A percentile compares a stretch with the other conserved stretches of the same genome.
phyloP scores from a whole-genome alignment of 495 filamentous ascomycete genomes.

The Parmelia sp. region DNA sequence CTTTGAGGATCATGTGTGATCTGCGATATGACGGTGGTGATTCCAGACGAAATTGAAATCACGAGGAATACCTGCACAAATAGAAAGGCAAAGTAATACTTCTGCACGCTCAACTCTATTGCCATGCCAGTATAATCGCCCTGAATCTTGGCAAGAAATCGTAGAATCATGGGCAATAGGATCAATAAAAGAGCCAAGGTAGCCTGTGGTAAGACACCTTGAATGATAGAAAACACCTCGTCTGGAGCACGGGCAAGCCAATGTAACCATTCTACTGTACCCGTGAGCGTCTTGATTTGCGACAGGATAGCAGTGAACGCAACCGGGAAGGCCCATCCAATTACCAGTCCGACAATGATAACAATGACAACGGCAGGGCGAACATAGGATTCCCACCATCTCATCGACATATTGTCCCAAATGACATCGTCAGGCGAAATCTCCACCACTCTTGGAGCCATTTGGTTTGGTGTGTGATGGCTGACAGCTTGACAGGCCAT shows the following conservation, averaged over 20 bases:
- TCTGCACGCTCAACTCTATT: constrained; percentile 75
- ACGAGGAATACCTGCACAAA: constrained; percentile 95
- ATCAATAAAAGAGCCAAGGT: constrained; percentile 74
- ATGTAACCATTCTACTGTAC: constrained; percentile 56
- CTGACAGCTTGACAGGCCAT: constrained; percentile 94
- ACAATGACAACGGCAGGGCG: constrained; percentile 60
- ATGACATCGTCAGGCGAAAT: constrained; percentile 90
- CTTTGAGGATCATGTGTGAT: constrained; percentile 28
- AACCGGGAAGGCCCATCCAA: constrained; percentile 89
- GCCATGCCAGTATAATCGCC: constrained; percentile 78
- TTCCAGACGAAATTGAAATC: constrained; percentile 80
- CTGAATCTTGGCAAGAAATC: constrained; percentile 65
- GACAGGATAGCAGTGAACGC: constrained; percentile 78
- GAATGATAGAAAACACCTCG: constrained; percentile 63
- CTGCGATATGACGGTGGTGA: constrained; percentile 55
- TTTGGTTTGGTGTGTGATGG: constrained; percentile 87
- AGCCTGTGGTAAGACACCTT: constrained; percentile 78
- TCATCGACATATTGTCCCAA: constrained; percentile 97
- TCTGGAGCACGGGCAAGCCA: constrained; percentile 62
- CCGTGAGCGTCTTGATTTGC: constrained; percentile 62
- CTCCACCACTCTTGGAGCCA: constrained; percentile 88
- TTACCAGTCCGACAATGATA: constrained; percentile 67
- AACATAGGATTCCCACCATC: constrained; percentile 87
- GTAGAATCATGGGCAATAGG: constrained; percentile 72
- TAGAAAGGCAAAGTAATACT: constrained; percentile 89